A percentile compares a stretch with the other conserved stretches of the same genome.
Conservation (phyloP, 2,329 filamentous ascomycete species). For the Trichoderma sp. region DNA sequence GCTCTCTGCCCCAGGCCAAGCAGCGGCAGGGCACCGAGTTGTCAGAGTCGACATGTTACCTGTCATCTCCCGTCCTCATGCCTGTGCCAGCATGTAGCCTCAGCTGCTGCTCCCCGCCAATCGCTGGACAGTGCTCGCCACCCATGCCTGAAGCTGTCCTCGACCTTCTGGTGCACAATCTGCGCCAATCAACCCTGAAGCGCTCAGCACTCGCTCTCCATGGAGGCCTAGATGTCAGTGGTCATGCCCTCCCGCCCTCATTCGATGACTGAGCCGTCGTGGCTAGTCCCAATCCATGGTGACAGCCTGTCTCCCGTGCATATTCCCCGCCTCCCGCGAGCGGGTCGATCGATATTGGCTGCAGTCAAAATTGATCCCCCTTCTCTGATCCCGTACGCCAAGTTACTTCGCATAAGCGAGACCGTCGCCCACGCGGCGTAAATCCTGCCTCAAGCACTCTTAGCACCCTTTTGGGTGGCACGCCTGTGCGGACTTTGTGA, state of each 20-base stretch:
- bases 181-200: neutral
- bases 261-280: conserved; percentile 1
- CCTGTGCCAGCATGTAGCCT: neutral
- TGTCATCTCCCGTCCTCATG: neutral
- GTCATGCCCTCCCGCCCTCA: neutral
- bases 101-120: neutral
- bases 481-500: neutral
- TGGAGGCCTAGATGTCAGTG: neutral
- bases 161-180: neutral
- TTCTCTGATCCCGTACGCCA: neutral
- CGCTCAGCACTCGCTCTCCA: neutral
- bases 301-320: conserved; percentile 18
- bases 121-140: neutral
- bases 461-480: neutral
- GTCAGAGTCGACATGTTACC: conserved; percentile 11
- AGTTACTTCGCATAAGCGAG: neutral
- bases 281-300: conserved; percentile 14
- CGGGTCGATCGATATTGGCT: conserved; percentile 28
- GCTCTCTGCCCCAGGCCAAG: neutral
- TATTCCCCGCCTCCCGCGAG: conserved; percentile 23
- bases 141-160: neutral
- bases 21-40: neutral
- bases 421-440: conserved; percentile 4
- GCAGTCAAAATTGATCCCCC: neutral
- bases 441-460: conserved; percentile 3